These are phyloP conservation scores for Corymbia citriodora DNA, from an alignment of 441 rosid genomes.

Conservation along the genomic window DNA sequence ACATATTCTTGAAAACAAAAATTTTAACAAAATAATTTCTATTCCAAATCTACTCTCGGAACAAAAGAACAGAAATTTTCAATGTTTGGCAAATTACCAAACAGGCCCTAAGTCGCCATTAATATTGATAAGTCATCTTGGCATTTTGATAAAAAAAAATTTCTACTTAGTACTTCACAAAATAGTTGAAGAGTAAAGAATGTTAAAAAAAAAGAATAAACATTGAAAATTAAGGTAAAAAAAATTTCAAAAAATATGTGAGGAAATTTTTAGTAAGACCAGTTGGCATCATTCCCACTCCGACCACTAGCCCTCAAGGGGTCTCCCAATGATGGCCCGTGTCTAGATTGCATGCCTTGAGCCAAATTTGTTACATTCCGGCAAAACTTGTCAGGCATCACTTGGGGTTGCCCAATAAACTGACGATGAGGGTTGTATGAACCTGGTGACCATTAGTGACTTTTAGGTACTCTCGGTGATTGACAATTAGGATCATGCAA, in stretches of 20 bases:
- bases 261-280: neutral
- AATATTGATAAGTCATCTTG: neutral
- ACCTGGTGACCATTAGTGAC: neutral
- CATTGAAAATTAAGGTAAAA: neutral
- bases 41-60: no score
- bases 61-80: no score
- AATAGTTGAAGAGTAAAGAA: neutral
- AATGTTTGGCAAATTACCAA: no score
- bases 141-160: neutral
- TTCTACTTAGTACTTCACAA: neutral
- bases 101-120: neutral
- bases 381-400: accelerated
- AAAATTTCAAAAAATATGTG: neutral
- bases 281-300: neutral
- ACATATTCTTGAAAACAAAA: no score
- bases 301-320: accelerated
- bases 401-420: neutral
- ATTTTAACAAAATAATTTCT: no score
- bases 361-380: neutral
- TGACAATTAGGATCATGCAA: neutral
- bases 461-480: neutral
- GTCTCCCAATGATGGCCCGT: neutral
- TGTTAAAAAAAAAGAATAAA: neutral
- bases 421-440: accelerated
- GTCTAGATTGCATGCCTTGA: neutral